Evolutionary conservation across 768 basidiomycete species (phyloP).

Genomic region (Hirschioporus abietinus): DNA sequence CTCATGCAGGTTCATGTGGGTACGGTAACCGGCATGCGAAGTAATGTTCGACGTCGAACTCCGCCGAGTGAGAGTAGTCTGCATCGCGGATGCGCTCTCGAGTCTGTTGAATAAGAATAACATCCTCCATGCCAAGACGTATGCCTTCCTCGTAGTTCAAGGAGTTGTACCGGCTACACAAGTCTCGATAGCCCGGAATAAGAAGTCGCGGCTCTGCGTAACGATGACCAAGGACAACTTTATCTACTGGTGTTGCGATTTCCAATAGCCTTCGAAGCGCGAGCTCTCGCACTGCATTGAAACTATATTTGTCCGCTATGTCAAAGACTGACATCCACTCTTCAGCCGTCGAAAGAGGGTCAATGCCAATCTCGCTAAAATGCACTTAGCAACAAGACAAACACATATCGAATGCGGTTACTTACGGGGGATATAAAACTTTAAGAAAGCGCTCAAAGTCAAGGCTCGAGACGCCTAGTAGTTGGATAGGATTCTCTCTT

Average conservation of each 20-base stretch:
- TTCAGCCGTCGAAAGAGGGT: neutral
- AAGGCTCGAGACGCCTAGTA: slow-evolving; percentile 20
- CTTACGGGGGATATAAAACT: slow-evolving; percentile 15
- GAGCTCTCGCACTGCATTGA: neutral
- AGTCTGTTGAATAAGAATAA: neutral
- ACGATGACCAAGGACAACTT: slow-evolving; percentile 1
- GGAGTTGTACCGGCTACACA: neutral
- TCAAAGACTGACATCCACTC: neutral
- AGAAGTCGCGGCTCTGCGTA: neutral
- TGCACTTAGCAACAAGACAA: slow-evolving; percentile 1
- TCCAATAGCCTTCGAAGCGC: neutral
- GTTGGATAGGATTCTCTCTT: slow-evolving; percentile 19
- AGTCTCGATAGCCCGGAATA: neutral
- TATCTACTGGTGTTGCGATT: neutral
- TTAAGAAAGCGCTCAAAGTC: slow-evolving; percentile 33
- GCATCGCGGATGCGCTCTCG: slow-evolving; percentile 2
- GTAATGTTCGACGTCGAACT: neutral
- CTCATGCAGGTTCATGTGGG: neutral
- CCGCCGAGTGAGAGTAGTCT: neutral
- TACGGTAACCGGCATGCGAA: neutral
- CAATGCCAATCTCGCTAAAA: slow-evolving; percentile 3
- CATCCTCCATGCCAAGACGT: slow-evolving; percentile 1
- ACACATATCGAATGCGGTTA: neutral
- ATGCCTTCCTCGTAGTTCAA: neutral
- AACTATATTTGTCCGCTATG: neutral